Percentiles rank a stretch among this genome's conserved stretches.
phyloP scores from a whole-genome alignment of 2,329 filamentous ascomycete genomes.

The Stagonosporopsis chrysanthemi region DNA sequence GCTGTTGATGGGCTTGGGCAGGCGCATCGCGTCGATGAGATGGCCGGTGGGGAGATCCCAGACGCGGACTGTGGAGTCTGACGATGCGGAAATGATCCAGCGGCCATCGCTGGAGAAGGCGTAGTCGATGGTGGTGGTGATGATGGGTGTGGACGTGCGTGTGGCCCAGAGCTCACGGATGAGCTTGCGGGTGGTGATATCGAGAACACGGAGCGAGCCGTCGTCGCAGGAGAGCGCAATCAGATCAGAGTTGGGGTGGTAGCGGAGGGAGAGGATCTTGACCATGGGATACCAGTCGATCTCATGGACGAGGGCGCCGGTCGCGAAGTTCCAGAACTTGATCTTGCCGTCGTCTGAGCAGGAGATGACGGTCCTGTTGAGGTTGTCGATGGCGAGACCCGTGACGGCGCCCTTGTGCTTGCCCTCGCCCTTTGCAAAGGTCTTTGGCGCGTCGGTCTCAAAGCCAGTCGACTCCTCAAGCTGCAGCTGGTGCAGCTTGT shows the following conservation, averaged over 20 bases:
- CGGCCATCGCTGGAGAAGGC: slow-evolving; percentile 88
- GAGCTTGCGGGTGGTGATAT: slow-evolving; percentile 87
- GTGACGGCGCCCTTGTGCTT: slow-evolving; percentile 85
- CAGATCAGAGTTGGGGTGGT: slow-evolving; percentile 83
- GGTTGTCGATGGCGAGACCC: slow-evolving; percentile 84
- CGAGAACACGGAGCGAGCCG: slow-evolving; percentile 84
- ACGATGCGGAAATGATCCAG: slow-evolving; percentile 89
- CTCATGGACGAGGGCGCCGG: slow-evolving; percentile 78
- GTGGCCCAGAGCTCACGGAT: slow-evolving; percentile 85
- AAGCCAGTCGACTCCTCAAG: slow-evolving; percentile 55
- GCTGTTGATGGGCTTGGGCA: slow-evolving; percentile 80
- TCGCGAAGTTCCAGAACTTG: slow-evolving; percentile 97
- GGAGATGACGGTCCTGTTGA: slow-evolving; percentile 86
- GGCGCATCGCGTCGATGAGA: slow-evolving; percentile 87
- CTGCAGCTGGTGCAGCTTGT: slow-evolving; percentile 70
- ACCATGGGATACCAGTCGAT: slow-evolving; percentile 84
- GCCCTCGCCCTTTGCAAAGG: slow-evolving; percentile 62
- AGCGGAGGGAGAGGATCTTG: slow-evolving; percentile 76
- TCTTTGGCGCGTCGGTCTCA: slow-evolving; percentile 38
- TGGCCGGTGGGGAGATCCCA: slow-evolving; percentile 98
- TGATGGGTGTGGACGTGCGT: slow-evolving; percentile 60
- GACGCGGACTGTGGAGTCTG: slow-evolving; percentile 79
- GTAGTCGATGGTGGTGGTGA: slow-evolving; percentile 52
- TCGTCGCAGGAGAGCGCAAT: slow-evolving; percentile 91
- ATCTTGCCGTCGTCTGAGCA: slow-evolving; percentile 90